These are phyloP conservation scores for Fragaria iinumae DNA, from an alignment of 306 rosid species.

Conservation along the genomic window DNA sequence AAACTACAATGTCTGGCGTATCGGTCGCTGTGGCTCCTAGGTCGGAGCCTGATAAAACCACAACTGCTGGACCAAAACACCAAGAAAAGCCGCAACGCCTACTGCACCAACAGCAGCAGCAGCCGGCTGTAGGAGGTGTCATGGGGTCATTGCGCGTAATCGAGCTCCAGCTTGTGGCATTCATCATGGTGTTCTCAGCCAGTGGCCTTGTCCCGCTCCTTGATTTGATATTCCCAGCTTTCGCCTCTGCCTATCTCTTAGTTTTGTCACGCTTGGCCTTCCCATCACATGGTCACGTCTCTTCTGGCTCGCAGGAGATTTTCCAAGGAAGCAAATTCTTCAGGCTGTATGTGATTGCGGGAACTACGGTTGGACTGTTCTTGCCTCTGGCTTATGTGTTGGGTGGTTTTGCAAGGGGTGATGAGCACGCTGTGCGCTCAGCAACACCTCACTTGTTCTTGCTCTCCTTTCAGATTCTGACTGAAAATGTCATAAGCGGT, in stretches of 20 bases:
- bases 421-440: constrained; percentile 71
- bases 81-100: constrained; percentile 2
- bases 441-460: constrained; percentile 81
- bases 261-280: constrained; percentile 61
- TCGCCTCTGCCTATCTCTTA: constrained; percentile 58
- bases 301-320: constrained; percentile 34
- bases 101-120: constrained; percentile 19
- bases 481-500: constrained; percentile 71
- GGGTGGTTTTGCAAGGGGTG: constrained; percentile 90
- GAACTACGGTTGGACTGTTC: constrained; percentile 69
- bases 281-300: constrained; percentile 35
- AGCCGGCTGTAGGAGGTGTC: constrained; percentile 32
- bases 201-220: constrained; percentile 79
- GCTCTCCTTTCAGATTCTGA: constrained; percentile 68
- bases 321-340: constrained; percentile 52
- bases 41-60: constrained; percentile 29
- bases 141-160: constrained; percentile 80
- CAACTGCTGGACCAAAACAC: neutral
- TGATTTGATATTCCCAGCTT: constrained; percentile 62
- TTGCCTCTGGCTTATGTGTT: constrained; percentile 75
- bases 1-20: constrained; percentile 61
- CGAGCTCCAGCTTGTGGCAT: constrained; percentile 85
- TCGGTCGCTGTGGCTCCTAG: constrained; percentile 51
- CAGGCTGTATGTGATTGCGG: constrained; percentile 58
- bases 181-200: constrained; percentile 79